Evolutionary conservation across 352 stramenopile genomes (phyloP).

Genomic region (Phytopythium boreale): DNA sequence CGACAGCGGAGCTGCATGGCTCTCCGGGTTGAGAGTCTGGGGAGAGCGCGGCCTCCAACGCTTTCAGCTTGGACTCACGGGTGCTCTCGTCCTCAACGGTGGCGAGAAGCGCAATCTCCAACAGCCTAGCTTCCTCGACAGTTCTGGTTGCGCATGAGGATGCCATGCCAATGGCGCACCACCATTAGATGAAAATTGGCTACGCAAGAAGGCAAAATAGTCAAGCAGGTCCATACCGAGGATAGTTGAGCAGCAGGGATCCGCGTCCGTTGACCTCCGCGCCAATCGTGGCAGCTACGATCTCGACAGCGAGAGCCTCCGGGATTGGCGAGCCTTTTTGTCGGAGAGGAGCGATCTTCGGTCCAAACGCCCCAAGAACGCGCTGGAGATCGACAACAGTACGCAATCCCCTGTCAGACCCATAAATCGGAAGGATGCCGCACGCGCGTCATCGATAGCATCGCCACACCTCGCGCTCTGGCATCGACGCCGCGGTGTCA

Average conservation of each 20-base stretch:
- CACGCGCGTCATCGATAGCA: background rate
- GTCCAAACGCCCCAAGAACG: conserved; percentile 47
- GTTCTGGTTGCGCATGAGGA: conserved; percentile 15
- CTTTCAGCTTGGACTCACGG: background rate
- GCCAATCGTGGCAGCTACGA: conserved; percentile 30
- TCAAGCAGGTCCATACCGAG: conserved; percentile 19
- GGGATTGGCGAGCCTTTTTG: conserved; percentile 46
- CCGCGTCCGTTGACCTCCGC: background rate
- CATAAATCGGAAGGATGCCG: background rate
- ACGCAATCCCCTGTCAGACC: background rate
- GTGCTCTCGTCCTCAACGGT: conserved; percentile 3
- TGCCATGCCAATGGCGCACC: background rate
- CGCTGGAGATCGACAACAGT: conserved; percentile 22
- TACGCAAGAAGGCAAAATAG: background rate
- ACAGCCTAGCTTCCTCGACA: conserved; percentile 48
- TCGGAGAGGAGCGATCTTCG: conserved; percentile 32
- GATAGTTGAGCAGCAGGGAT: conserved; percentile 47
- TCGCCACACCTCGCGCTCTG: conserved; percentile 42
- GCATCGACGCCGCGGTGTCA: conserved; percentile 25
- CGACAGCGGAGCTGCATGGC: conserved; percentile 13
- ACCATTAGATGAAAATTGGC: background rate
- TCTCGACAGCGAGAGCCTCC: conserved; percentile 46
- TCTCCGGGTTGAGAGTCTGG: background rate
- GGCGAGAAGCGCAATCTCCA: conserved; percentile 36
- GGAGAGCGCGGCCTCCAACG: background rate